Percentiles rank a stretch among this genome's conserved stretches.
Evolutionary conservation across 2,329 filamentous ascomycete species (phyloP).

Genomic region (Aspergillus sergii): DNA sequence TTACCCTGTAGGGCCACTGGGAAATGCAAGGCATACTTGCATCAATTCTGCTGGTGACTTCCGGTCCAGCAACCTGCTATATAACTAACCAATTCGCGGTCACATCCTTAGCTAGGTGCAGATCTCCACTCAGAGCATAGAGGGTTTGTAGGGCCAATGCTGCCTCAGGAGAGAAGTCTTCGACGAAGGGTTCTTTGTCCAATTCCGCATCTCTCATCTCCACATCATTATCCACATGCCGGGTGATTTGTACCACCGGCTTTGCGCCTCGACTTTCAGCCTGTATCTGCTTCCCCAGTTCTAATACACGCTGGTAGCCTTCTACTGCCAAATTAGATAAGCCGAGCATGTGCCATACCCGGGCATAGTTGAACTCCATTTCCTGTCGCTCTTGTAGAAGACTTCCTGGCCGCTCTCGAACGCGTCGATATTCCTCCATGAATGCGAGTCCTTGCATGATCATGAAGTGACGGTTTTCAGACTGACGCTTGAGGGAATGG

Average conservation of each 20-base stretch:
- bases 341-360: constrained; percentile 75
- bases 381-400: constrained; percentile 63
- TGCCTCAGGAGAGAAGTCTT: constrained; percentile 69
- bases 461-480: constrained; percentile 85
- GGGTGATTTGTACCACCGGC: constrained; percentile 24
- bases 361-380: constrained; percentile 78
- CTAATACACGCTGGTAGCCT: constrained; percentile 67
- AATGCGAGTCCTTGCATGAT: constrained; percentile 85
- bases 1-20: not conserved
- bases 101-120: constrained; percentile 60
- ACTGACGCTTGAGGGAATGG: constrained; percentile 84
- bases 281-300: constrained; percentile 51
- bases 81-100: constrained; percentile 63
- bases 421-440: constrained; percentile 71
- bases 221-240: constrained; percentile 47
- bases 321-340: constrained; percentile 71
- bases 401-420: constrained; percentile 52
- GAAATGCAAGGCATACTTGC: not conserved
- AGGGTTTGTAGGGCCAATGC: constrained; percentile 74
- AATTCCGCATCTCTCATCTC: constrained; percentile 24
- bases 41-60: not conserved
- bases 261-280: constrained; percentile 25
- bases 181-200: constrained; percentile 35
- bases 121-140: constrained; percentile 66
- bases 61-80: not conserved